Evolutionary conservation across 2,329 filamentous ascomycete genomes (phyloP), one percentile per base, ranked within the genome.

Genomic region (Alternaria conjuncta): DNA sequence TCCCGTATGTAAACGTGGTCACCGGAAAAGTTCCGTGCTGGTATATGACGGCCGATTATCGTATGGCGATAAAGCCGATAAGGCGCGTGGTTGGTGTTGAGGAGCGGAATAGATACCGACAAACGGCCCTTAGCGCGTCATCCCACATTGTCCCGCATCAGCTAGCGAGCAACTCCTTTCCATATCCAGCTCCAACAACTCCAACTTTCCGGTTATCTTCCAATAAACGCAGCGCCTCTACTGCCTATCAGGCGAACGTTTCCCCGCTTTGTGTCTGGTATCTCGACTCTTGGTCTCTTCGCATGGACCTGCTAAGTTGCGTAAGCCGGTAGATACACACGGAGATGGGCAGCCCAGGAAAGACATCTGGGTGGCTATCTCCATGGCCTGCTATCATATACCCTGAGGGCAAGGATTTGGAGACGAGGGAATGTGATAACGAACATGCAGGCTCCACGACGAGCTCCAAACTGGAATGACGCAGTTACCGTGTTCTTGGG

Each of bases 71-170:
- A 55, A 21, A 46, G 18, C 30, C 23, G 49, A 65, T 63, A 56
- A 56, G 30, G n/a, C 6, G 49, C 1, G 18, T 51, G 20, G 36
- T 44, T 47, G 54, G 44, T 57, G 54, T 56, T 60, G 45, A 49
- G 23, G 54, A 23, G 61, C 55, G 64, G 61, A 58, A 64, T 20
- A 13, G 36, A 55, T 45, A 10, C 63, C 60, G 60, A 23, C 20
- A 5, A 20, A 43, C 21, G 21, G 46, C 18, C 10, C 25, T n/a
- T 47, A 36, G 32, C 32, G 49, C 44, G 36, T 49, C 50, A 51
- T 41, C 28, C 21, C 11, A 50, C 55, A 23, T 56, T 20, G 28
- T 55, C 60, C 50, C 56, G 51, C 60, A 26, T 36, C 23, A 32
- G 30, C 50, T 54, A 54, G 32, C 30, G 47, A 25, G 32, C 50